These are phyloP conservation scores for Ophiocordyceps camponoti-leonardi DNA, from an alignment of 2,329 filamentous ascomycete genomes.

Conservation along the genomic window DNA sequence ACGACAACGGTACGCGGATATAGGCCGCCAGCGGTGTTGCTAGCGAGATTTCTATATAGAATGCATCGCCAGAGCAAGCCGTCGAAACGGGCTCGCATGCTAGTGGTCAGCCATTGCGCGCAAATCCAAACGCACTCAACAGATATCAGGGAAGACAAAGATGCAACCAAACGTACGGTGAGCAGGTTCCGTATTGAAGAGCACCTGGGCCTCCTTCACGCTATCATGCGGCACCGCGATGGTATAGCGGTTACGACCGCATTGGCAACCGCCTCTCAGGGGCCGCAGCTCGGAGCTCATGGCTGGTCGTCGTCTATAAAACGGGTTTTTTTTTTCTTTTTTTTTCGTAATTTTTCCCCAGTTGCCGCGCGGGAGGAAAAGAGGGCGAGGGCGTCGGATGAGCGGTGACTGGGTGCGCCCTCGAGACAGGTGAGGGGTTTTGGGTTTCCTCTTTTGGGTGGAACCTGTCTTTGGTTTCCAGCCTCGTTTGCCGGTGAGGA, in stretches of 20 bases:
- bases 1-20: slow-evolving; percentile 64
- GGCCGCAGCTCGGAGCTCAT: slow-evolving; percentile 30
- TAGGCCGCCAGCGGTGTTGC: slow-evolving; percentile 63
- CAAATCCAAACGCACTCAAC: too few species aligned
- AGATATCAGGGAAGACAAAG: too few species aligned
- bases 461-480: background rate
- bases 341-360: background rate
- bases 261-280: slow-evolving; percentile 65
- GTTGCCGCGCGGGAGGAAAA: background rate
- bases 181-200: slow-evolving; percentile 53
- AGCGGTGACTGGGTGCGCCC: background rate
- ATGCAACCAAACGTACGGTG: slow-evolving; percentile 68
- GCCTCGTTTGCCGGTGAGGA: background rate
- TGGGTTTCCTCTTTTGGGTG: background rate
- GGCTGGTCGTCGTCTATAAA: slow-evolving; percentile 4
- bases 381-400: background rate
- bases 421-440: background rate
- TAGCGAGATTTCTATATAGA: slow-evolving; percentile 39
- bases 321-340: too few species aligned
- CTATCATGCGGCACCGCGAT: slow-evolving; percentile 48
- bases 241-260: slow-evolving; percentile 70
- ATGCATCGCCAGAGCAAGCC: background rate
- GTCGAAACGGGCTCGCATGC: too few species aligned
- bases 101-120: too few species aligned
- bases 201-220: slow-evolving; percentile 42